Evolutionary conservation across 768 basidiomycete species (phyloP).

Genomic region (Naematelia encephala): DNA sequence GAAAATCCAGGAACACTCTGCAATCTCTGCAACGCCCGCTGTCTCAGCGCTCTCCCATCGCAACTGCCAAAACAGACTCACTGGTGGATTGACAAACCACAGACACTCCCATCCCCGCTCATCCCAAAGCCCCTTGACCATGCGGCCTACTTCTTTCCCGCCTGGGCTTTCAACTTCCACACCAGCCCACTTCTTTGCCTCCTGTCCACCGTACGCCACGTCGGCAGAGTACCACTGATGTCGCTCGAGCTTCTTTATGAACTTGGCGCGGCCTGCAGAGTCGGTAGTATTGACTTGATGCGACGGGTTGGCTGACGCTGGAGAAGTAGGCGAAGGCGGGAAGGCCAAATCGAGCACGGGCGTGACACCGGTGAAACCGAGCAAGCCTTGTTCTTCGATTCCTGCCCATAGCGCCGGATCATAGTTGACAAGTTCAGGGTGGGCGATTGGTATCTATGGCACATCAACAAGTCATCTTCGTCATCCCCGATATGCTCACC

Average conservation of each 20-base stretch:
- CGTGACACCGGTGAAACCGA: slow-evolving; percentile 45
- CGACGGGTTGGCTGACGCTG: background rate
- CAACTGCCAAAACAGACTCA: slow-evolving; percentile 13
- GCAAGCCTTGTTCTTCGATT: slow-evolving; percentile 43
- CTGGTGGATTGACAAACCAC: slow-evolving; percentile 46
- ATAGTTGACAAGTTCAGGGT: slow-evolving; percentile 41
- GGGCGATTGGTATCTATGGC: slow-evolving; percentile 43
- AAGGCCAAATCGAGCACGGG: background rate
- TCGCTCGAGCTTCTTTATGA: slow-evolving; percentile 1
- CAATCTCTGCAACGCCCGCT: slow-evolving; percentile 19
- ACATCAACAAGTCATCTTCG: background rate
- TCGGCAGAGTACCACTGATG: slow-evolving; percentile 31
- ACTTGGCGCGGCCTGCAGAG: background rate
- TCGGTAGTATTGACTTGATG: background rate
- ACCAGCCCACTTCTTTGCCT: slow-evolving; percentile 31
- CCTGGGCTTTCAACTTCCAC: slow-evolving; percentile 35
- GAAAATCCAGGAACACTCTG: slow-evolving; percentile 49
- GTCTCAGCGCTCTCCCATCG: too few species aligned
- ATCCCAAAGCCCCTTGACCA: slow-evolving; percentile 46
- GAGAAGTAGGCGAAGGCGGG: background rate
- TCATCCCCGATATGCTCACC: slow-evolving; percentile 24
- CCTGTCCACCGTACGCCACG: slow-evolving; percentile 20
- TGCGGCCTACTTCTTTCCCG: slow-evolving; percentile 42
- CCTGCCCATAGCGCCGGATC: slow-evolving; percentile 35
- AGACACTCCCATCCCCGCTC: slow-evolving; percentile 46